phyloP scores from a whole-genome alignment of 257 asterid species.

The Nicotiana obtusifolia region DNA sequence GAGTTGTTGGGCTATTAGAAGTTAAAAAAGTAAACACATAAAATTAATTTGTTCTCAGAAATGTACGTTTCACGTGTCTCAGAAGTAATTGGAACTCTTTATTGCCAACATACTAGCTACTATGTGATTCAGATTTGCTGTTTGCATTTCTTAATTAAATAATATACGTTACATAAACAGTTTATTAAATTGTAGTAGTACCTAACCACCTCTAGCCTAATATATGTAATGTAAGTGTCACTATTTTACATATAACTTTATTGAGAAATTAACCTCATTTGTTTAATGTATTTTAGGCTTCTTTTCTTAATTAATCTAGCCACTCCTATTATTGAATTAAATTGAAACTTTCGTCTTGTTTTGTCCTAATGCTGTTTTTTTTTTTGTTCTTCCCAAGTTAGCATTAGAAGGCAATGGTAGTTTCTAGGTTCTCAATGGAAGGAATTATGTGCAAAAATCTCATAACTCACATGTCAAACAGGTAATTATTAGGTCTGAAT shows the following conservation, averaged over 20 bases:
- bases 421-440: background rate
- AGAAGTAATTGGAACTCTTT: background rate
- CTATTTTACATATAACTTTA: slow-evolving; percentile 5
- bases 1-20: slow-evolving; percentile 18
- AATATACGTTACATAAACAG: no score
- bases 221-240: slow-evolving; percentile 19
- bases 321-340: background rate
- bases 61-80: slow-evolving; percentile 9
- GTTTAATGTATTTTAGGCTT: background rate
- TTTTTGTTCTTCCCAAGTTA: background rate
- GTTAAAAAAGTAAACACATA: background rate
- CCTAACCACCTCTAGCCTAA: background rate
- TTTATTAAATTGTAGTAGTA: no score
- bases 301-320: slow-evolving; percentile 1
- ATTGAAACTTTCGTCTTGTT: background rate
- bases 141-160: background rate
- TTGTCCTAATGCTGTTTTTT: background rate
- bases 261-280: slow-evolving; percentile 11
- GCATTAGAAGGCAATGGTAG: background rate
- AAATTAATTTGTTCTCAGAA: background rate
- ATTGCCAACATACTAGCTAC: background rate
- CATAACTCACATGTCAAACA: background rate
- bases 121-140: background rate
- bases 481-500: slow-evolving; percentile 15
- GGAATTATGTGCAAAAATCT: background rate